A percentile compares a stretch with the other conserved stretches of the same genome.
These are phyloP conservation scores for Jackrogersella multiformis DNA, from an alignment of 495 filamentous ascomycete species.

Conservation along the genomic window DNA sequence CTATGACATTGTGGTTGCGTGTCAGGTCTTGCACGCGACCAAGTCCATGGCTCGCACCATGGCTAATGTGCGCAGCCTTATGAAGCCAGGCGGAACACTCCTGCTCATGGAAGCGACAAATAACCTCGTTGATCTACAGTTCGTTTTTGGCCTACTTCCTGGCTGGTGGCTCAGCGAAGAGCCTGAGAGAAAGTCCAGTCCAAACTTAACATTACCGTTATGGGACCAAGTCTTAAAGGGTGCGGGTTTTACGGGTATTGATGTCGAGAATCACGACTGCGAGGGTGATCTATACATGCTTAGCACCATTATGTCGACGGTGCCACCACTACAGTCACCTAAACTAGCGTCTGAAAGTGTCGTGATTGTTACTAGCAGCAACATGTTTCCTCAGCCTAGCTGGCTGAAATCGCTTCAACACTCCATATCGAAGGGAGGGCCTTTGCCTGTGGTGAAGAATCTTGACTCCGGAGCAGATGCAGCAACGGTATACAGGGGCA, in stretches of 20 bases:
- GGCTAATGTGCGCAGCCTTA: constrained; percentile 48
- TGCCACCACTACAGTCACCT: neutral
- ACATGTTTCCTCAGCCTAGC: neutral
- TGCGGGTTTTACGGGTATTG: neutral
- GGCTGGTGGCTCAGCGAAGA: constrained; percentile 55
- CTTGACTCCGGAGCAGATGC: neutral
- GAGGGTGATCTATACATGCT: neutral
- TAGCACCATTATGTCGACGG: neutral
- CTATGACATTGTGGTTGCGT: constrained; percentile 60
- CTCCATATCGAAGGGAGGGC: neutral
- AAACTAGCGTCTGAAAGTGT: neutral
- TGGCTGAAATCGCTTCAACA: neutral
- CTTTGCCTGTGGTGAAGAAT: neutral
- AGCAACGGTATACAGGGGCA: neutral
- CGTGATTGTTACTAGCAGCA: neutral
- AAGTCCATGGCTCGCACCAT: constrained; percentile 47
- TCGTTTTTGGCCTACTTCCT: constrained; percentile 50
- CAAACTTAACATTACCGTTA: neutral
- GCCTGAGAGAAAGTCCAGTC: neutral
- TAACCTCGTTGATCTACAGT: constrained; percentile 34
- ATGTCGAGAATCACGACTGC: neutral
- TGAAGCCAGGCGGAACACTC: constrained; percentile 61
- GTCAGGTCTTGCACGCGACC: constrained; percentile 57
- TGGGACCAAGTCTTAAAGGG: neutral
- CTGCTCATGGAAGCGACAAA: constrained; percentile 53